A percentile compares a stretch with the other conserved stretches of the same genome.
Evolutionary conservation across 805 yeast species (phyloP).

Genomic region (Priceomyces castillae): DNA sequence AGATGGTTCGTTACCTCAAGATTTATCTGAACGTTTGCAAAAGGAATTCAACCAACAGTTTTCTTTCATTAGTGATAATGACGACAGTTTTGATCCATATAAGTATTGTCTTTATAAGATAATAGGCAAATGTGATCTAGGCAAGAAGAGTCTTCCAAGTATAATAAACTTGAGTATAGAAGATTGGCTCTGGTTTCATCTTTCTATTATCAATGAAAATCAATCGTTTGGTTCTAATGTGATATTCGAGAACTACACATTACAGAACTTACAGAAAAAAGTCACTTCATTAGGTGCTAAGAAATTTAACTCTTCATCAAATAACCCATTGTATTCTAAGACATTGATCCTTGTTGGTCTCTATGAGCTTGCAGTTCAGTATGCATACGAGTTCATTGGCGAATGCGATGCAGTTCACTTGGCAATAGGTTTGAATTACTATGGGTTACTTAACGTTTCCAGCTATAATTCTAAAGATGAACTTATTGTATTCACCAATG

Average conservation of each 20-base stretch:
- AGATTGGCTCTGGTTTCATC: slow-evolving; percentile 96
- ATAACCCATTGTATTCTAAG: slow-evolving; percentile 71
- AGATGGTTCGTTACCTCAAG: slow-evolving; percentile 58
- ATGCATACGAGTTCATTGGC: slow-evolving; percentile 53
- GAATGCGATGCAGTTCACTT: slow-evolving; percentile 89
- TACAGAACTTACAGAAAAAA: slow-evolving; percentile 70
- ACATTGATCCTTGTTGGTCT: slow-evolving; percentile 72
- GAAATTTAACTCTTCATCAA: slow-evolving; percentile 62
- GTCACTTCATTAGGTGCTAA: slow-evolving; percentile 70
- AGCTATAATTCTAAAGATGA: slow-evolving; percentile 30
- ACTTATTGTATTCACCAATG: slow-evolving; percentile 30
- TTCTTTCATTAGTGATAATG: slow-evolving; percentile 52
- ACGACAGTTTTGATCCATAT: slow-evolving; percentile 70
- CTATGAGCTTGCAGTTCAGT: slow-evolving; percentile 75
- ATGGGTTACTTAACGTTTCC: slow-evolving; percentile 61
- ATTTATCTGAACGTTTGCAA: slow-evolving; percentile 64
- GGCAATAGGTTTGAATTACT: slow-evolving; percentile 75
- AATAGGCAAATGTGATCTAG: slow-evolving; percentile 82
- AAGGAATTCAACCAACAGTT: slow-evolving; percentile 84
- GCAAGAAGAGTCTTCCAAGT: slow-evolving; percentile 64
- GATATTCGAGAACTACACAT: slow-evolving; percentile 66
- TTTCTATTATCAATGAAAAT: slow-evolving; percentile 69
- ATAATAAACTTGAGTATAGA: slow-evolving; percentile 74
- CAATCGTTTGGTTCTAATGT: slow-evolving; percentile 49
- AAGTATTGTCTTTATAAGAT: slow-evolving; percentile 87